Conservation (phyloP, 2,329 filamentous ascomycete genomes). For the Diplodia mutila region DNA sequence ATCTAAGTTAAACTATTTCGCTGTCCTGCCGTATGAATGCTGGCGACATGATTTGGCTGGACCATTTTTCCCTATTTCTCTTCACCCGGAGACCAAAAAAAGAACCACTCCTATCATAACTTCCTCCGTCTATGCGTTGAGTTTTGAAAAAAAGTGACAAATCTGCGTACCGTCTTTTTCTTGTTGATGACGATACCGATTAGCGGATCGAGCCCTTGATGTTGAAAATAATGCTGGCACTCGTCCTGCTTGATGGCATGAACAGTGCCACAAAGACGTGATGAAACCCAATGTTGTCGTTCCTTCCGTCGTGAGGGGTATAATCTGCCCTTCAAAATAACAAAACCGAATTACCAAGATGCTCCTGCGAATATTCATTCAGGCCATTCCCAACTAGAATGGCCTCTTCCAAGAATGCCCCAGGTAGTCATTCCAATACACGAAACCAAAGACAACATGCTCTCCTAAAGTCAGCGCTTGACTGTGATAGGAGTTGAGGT, state of each 20-base stretch:
- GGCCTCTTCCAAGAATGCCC: not conserved
- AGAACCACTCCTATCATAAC: not conserved
- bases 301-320: constrained; percentile 11
- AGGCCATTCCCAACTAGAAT: not conserved
- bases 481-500: constrained; percentile 11
- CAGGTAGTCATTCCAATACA: constrained; percentile 9
- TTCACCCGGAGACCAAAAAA: not conserved
- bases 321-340: constrained; percentile 11
- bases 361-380: not conserved
- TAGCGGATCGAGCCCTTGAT: not conserved
- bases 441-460: constrained; percentile 4
- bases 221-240: constrained; percentile 4
- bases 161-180: constrained; percentile 20
- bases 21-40: not conserved
- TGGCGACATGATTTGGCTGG: not conserved
- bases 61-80: not conserved
- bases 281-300: not conserved
- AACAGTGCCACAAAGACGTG: not conserved
- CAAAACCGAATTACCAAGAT: constrained; percentile 2
- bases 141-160: not conserved
- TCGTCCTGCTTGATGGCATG: constrained; percentile 3
- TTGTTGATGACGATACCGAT: constrained; percentile 20
- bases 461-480: constrained; percentile 17
- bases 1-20: constrained; percentile 18
- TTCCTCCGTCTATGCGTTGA: constrained; percentile 17